phyloP scores from a whole-genome alignment of 2,329 filamentous ascomycete species.

The Talaromyces sp. region DNA sequence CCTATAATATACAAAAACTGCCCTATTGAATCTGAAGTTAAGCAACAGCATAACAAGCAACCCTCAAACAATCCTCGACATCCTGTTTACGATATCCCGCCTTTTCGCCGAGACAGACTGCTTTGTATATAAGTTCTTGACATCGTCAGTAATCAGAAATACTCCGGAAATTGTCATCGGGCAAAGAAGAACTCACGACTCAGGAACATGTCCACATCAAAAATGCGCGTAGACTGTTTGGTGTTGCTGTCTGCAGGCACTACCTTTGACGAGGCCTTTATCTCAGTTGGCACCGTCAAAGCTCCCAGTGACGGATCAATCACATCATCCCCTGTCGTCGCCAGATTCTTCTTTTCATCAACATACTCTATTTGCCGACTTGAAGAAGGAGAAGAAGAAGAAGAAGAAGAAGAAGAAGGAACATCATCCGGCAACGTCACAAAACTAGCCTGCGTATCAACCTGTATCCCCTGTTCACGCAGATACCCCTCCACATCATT shows the following conservation, averaged over 20 bases:
- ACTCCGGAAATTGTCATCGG: too few species aligned
- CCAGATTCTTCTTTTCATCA: background rate
- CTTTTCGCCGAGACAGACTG: slow-evolving; percentile 18
- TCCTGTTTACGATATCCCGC: slow-evolving; percentile 19
- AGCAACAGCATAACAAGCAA: slow-evolving; percentile 7
- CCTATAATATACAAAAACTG: background rate
- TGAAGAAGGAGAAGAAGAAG: background rate
- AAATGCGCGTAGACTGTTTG: background rate
- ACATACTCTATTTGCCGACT: background rate
- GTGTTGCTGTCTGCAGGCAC: background rate
- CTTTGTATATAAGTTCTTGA: slow-evolving; percentile 12
- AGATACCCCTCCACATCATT: slow-evolving; percentile 73
- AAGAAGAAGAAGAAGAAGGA: background rate
- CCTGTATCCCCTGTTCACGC: slow-evolving; percentile 37
- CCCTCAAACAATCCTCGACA: slow-evolving; percentile 13
- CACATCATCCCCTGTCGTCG: background rate
- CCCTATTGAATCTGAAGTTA: background rate
- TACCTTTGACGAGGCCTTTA: background rate
- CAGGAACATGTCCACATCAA: slow-evolving; percentile 16
- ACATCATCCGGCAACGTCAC: slow-evolving; percentile 19
- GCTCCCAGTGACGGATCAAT: background rate
- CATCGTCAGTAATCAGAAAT: background rate
- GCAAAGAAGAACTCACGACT: slow-evolving; percentile 7
- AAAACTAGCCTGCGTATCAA: slow-evolving; percentile 26
- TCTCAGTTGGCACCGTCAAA: background rate